Evolutionary conservation across 2,329 filamentous ascomycete species (phyloP), one percentile per base, ranked within the genome.

Genomic region (Neophaeococcomyces mojaviensis): DNA sequence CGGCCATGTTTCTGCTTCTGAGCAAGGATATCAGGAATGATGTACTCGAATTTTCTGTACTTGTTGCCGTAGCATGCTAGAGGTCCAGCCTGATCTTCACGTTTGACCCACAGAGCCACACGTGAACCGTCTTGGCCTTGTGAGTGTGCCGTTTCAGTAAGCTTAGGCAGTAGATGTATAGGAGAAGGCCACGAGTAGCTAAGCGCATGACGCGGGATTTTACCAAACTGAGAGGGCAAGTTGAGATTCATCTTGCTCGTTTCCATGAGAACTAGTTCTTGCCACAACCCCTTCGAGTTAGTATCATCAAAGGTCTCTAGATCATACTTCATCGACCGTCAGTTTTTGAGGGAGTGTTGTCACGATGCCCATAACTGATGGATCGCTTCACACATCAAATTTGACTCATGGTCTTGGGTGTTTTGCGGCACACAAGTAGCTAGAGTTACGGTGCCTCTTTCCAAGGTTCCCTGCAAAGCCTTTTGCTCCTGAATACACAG

Each of bases 41-140:
- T 59, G 49, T 65, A 65, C 51, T 65, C 62, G 26, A 65, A 55
- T 49, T 65, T 65, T 44, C 62, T 61, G 53, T 65, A 65, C 55
- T 65, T 65, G 54, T 65, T 65, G 12, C 62, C 62, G 22, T 61
- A 49, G 44, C 58, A 61, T 39, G 62, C 57, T 24, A 65, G 56
- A 5, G 62, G 61, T 15, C 61, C 59, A 41, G 55, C 52, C 33
- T 64, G 62, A 53, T 65, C 62, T 56, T 65, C 62, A 22, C 62
- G 56, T 52, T 65, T 65, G 39, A 55, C 46, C 54, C 55, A 60
- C 41, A 65, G 44, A 6, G 24, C 24, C 24, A 28, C 5, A 28
- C 24, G 5, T 30, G 6, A 12, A 13, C 3, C 20, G 33, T 12
- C 12, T 37, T 28, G 22, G 15, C 15, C 10, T 44, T 44, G 16